Evolutionary conservation across 371 early-diverging fungal genomes (phyloP).

Genomic region (Sanchytrium tribonematis): DNA sequence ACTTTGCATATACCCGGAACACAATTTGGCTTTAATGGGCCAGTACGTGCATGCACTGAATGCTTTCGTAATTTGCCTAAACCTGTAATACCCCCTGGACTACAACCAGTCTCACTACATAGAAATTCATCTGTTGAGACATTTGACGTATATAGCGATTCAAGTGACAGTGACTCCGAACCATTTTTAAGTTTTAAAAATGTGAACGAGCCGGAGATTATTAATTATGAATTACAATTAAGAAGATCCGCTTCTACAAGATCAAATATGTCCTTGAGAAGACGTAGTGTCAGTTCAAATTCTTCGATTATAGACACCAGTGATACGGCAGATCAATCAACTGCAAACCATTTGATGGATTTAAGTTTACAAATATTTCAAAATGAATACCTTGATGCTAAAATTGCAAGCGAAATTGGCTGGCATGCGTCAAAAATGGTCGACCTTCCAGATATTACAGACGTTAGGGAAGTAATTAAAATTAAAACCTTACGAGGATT

Average conservation of each 20-base stretch:
- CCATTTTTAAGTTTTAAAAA: background rate
- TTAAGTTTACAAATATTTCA: constrained; percentile 9
- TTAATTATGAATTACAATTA: background rate
- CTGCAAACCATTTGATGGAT: background rate
- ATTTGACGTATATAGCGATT: background rate
- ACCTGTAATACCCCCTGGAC: background rate
- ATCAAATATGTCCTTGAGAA: background rate
- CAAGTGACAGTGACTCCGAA: background rate
- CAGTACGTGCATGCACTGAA: constrained; percentile 1
- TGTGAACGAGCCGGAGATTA: background rate
- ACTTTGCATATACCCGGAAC: background rate
- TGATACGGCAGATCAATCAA: background rate
- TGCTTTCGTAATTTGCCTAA: constrained; percentile 1
- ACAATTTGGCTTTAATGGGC: background rate
- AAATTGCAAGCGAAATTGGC: constrained; percentile 35
- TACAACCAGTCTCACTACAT: constrained; percentile 1
- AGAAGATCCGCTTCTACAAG: background rate
- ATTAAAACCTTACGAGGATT: constrained; percentile 75
- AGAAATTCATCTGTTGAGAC: constrained; percentile 1
- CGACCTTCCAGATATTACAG: constrained; percentile 45
- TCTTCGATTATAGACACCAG: background rate
- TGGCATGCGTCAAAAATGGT: constrained; percentile 32
- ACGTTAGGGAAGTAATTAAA: constrained; percentile 61
- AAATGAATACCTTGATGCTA: constrained; percentile 9
- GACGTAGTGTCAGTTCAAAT: constrained; percentile 43